Percentiles rank a stretch among this genome's conserved stretches.
Evolutionary conservation across 179 eudicot genomes (phyloP).

Genomic region (Silene coronaria): DNA sequence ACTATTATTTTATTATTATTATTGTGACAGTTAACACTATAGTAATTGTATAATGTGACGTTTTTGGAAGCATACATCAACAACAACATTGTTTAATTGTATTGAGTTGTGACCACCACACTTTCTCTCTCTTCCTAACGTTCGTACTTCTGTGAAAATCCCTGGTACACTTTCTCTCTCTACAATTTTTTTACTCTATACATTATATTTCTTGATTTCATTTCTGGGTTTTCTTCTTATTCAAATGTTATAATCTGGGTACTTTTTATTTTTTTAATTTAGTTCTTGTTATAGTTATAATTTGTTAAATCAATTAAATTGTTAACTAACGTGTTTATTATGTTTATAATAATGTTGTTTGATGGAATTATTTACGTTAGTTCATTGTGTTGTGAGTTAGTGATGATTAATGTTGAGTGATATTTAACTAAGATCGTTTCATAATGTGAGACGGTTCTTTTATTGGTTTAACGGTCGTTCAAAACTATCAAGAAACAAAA

Average conservation of each 20-base stretch:
- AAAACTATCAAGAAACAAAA: too few relatives aligned
- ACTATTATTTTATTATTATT: background rate
- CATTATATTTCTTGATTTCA: background rate
- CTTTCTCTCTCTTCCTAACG: conserved; percentile 5
- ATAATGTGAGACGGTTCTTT: too few relatives aligned
- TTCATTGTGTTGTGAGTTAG: background rate
- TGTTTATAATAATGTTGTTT: background rate
- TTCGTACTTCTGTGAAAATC: conserved; percentile 12
- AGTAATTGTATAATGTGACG: conserved; percentile 13
- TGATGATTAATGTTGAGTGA: background rate
- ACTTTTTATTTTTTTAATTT: conserved; percentile 2
- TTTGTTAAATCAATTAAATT: background rate
- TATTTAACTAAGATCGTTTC: background rate
- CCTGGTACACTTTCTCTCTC: conserved; percentile 21
- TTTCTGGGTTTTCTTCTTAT: background rate
- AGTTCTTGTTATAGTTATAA: background rate
- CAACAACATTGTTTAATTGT: conserved; percentile 25
- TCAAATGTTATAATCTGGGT: background rate
- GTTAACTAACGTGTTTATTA: background rate
- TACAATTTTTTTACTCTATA: background rate
- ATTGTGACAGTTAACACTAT: background rate
- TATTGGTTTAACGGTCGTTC: too few relatives aligned
- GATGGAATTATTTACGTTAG: conserved; percentile 4
- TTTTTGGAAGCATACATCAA: conserved; percentile 21
- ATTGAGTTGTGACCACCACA: conserved; percentile 1